These are phyloP conservation scores for Lecanosticta acicola DNA, from an alignment of 2,329 filamentous ascomycete species.

Conservation along the genomic window DNA sequence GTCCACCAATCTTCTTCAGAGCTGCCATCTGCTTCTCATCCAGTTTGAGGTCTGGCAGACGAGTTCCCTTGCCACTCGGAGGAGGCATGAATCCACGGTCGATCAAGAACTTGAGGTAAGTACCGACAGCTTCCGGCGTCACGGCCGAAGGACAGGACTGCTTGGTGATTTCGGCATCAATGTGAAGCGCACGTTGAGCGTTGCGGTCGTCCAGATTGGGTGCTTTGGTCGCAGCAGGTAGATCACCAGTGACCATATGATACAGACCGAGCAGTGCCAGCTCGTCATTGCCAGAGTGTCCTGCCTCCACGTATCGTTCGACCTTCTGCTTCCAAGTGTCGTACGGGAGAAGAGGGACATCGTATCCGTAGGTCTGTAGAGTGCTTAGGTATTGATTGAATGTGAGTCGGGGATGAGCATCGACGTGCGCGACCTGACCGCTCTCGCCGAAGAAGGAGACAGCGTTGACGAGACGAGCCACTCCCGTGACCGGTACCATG, in stretches of 20 bases:
- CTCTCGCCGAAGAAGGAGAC: constrained; percentile 55
- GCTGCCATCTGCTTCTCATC: constrained; percentile 45
- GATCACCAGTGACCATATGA: constrained; percentile 64
- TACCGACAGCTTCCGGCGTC: constrained; percentile 54
- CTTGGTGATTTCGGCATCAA: constrained; percentile 41
- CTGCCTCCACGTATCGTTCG: constrained; percentile 60
- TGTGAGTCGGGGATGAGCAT: constrained; percentile 68
- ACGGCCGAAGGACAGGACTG: constrained; percentile 52
- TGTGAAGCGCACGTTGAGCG: constrained; percentile 57
- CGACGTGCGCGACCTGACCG: constrained; percentile 64
- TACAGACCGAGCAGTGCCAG: constrained; percentile 70
- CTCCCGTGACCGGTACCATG: constrained; percentile 79
- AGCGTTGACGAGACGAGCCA: constrained; percentile 73
- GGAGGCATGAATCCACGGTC: constrained; percentile 57
- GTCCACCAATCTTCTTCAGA: constrained; percentile 49
- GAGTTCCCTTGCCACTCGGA: constrained; percentile 32
- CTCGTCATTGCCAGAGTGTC: constrained; percentile 61
- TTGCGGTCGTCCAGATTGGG: constrained; percentile 71
- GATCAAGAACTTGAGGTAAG: constrained; percentile 59
- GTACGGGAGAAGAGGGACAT: constrained; percentile 62
- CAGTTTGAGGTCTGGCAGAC: constrained; percentile 43
- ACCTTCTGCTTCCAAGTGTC: constrained; percentile 62
- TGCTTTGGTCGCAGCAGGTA: constrained; percentile 64
- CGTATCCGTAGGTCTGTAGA: constrained; percentile 68
- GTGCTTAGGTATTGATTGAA: constrained; percentile 72